phyloP scores from a whole-genome alignment of 1,139 yeast genomes.

The Suhomyces bribrorum region DNA sequence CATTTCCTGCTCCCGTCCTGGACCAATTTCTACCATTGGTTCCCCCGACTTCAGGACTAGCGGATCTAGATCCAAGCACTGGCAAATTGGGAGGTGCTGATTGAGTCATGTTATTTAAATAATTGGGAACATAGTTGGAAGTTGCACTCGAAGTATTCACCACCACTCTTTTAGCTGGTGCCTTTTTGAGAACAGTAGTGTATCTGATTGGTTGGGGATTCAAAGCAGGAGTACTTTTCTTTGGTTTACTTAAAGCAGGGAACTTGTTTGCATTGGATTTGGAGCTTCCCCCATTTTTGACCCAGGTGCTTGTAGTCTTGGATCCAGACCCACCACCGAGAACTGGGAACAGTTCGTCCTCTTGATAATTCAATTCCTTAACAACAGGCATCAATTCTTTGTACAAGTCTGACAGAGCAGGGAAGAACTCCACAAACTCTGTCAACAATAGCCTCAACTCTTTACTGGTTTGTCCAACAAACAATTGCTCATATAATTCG shows the following conservation, averaged over 20 bases:
- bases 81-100: conserved; percentile 20
- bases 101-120: conserved; percentile 26
- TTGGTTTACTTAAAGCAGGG: conserved; percentile 53
- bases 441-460: conserved; percentile 56
- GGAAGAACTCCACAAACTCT: conserved; percentile 59
- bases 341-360: conserved; percentile 34
- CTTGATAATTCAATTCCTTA: conserved; percentile 22
- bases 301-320: conserved; percentile 30
- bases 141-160: conserved; percentile 22
- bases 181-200: conserved; percentile 41
- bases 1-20: conserved; percentile 5
- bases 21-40: conserved; percentile 14
- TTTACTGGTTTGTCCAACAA: conserved; percentile 39
- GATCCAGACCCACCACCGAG: conserved; percentile 23
- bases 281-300: conserved; percentile 15
- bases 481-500: conserved; percentile 52
- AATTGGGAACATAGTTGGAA: conserved; percentile 31
- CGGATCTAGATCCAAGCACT: conserved; percentile 16
- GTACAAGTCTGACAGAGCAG: conserved; percentile 34
- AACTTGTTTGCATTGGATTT: conserved; percentile 40
- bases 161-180: conserved; percentile 16
- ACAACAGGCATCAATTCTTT: conserved; percentile 28
- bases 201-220: conserved; percentile 37
- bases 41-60: conserved; percentile 4
- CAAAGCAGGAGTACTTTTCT: conserved; percentile 21